Evolutionary conservation across 768 basidiomycete genomes (phyloP), one percentile per base, ranked within the genome.

Genomic region (Lactarius vividus): DNA sequence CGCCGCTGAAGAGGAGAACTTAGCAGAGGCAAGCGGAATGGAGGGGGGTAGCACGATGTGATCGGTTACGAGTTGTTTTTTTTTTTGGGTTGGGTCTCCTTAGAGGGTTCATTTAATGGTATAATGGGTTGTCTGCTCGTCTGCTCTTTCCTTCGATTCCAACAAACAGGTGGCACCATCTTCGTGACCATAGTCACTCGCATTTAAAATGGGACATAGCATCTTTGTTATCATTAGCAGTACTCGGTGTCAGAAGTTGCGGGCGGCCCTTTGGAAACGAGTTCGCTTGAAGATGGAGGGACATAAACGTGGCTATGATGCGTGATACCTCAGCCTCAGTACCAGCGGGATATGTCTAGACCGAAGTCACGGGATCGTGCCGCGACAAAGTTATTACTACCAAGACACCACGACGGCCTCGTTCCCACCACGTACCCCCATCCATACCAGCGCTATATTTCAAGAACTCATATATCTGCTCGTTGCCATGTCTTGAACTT

Each of bases 1-100:
- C 26, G 63, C 62, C 20, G 62, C 55, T 23, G 58, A 71, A 11
- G 71, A 71, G 46, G 74, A 73, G 31, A 70, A 37, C 37, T 49
- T 44, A 59, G 63, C 33, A 61, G 72, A 59, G 69, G 72, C 56
- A 66, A 71, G 56, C 46, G 69, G 70, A 31, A 69, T 69, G 55
- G 75, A 75, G 64, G 68, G 71, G 20, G 72, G 74, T 26, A 44
- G 64, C 13, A 23, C 10, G 16, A 16, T 44, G 39, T 23, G 7
- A 28, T 54, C 40, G 33, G 8, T 42, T 37, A 33, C 57, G 10
- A 23, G 10, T 5, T n/a, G n/a, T 44, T 29, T 35, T 39, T 44
- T 35, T n/a, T 29, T 37, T 40, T 44, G 28, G 42, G 58, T 59
- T 29, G 28, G 35, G 4, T 49, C n/a, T 26, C n/a, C 10, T 23